Evolutionary conservation across 2,329 filamentous ascomycete species (phyloP).

Genomic region (Aureobasidium namibiae): DNA sequence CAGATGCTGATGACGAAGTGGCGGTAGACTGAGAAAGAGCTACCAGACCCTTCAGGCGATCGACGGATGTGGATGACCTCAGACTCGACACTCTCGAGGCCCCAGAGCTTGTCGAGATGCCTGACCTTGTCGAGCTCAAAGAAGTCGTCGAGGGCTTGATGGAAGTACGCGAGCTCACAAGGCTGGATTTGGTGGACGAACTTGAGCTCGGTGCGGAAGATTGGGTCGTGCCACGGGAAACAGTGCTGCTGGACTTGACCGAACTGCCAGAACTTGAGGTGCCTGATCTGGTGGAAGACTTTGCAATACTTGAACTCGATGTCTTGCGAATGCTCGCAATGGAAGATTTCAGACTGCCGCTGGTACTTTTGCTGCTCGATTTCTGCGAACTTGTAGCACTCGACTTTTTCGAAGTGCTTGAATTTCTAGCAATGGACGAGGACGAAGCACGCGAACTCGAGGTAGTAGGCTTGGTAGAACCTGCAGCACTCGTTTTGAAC

Average conservation of each 20-base stretch:
- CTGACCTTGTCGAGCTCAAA: background rate
- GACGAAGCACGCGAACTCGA: background rate
- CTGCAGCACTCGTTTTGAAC: background rate
- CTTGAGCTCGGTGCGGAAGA: background rate
- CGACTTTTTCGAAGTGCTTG: background rate
- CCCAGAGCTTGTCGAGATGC: background rate
- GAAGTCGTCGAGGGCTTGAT: background rate
- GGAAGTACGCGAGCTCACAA: background rate
- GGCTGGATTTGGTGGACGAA: background rate
- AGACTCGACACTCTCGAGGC: background rate
- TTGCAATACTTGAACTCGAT: background rate
- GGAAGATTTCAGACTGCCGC: background rate
- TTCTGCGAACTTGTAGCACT: background rate
- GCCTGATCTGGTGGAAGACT: background rate
- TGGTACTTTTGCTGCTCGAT: background rate
- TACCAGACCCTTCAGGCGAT: background rate
- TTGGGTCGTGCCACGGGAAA: background rate
- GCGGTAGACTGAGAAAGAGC: background rate
- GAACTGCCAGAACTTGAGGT: background rate
- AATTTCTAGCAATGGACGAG: background rate
- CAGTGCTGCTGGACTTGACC: background rate
- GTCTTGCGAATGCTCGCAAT: background rate
- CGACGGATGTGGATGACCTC: background rate
- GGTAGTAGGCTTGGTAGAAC: background rate
- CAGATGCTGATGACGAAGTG: background rate